These are phyloP conservation scores for Pisolithus albus DNA, from an alignment of 768 basidiomycete genomes.

Conservation along the genomic window DNA sequence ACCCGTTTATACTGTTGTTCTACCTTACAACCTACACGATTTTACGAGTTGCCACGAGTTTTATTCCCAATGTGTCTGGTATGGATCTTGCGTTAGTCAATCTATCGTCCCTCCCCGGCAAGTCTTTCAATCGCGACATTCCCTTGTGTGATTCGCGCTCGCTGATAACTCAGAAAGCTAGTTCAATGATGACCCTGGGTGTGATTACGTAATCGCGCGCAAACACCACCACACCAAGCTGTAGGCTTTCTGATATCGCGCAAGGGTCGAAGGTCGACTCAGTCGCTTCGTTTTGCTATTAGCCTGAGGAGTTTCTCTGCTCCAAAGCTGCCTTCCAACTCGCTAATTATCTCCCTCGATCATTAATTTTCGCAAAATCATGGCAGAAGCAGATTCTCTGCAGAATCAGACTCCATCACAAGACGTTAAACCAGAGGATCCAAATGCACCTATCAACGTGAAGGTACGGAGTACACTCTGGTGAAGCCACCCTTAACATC, in stretches of 20 bases:
- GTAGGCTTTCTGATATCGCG: no score
- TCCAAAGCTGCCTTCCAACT: neutral
- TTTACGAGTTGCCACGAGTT: neutral
- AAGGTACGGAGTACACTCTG: constrained; percentile 43
- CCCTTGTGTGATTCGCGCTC: no score
- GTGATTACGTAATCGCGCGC: no score
- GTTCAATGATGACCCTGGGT: no score
- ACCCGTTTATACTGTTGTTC: constrained; percentile 5
- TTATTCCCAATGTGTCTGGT: neutral
- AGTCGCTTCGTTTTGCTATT: neutral
- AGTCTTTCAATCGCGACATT: no score
- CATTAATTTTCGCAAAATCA: constrained; percentile 15
- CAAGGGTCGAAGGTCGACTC: no score
- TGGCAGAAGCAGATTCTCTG: constrained; percentile 51
- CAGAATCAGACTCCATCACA: constrained; percentile 25
- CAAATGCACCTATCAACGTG: constrained; percentile 65
- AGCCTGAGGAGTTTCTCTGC: neutral
- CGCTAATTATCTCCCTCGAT: neutral
- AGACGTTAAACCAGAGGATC: constrained; percentile 46
- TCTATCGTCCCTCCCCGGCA: no score
- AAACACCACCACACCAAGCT: no score
- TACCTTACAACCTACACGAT: constrained; percentile 1
- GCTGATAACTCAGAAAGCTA: no score
- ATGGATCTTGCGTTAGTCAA: no score
- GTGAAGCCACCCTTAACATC: neutral